phyloP scores from a whole-genome alignment of 257 asterid species.

The Petunia secreta region DNA sequence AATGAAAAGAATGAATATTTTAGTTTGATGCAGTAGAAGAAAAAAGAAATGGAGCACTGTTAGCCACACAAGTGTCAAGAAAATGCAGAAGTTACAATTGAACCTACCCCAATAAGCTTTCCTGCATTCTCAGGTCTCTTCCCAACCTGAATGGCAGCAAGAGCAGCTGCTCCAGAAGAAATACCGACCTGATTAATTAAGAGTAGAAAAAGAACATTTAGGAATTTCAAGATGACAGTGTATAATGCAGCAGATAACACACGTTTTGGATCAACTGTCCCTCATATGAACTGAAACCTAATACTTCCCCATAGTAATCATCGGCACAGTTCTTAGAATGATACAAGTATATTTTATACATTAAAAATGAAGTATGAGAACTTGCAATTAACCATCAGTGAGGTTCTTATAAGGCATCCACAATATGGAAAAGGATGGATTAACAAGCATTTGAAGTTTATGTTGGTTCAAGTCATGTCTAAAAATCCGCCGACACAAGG shows the following conservation, averaged over 20 bases:
- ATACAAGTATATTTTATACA: background rate
- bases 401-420: background rate
- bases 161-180: constrained; percentile 99
- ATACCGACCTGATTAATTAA: constrained; percentile 73
- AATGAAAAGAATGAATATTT: background rate
- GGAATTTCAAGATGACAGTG: background rate
- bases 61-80: background rate
- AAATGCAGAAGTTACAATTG: background rate
- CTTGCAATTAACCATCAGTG: background rate
- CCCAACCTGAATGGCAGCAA: constrained; percentile 83
- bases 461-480: background rate
- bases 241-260: background rate
- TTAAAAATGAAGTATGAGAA: background rate
- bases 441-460: background rate
- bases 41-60: constrained; percentile 8
- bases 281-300: background rate
- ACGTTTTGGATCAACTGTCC: background rate
- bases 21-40: background rate
- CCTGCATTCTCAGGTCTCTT: constrained; percentile 97
- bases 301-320: background rate
- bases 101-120: constrained; percentile 81
- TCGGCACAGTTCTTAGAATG: background rate
- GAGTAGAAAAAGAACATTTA: constrained; percentile 6
- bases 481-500: background rate
- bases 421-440: background rate